Evolutionary conservation across 257 asterid species (phyloP).

Genomic region (Solanum lycopersicoides): DNA sequence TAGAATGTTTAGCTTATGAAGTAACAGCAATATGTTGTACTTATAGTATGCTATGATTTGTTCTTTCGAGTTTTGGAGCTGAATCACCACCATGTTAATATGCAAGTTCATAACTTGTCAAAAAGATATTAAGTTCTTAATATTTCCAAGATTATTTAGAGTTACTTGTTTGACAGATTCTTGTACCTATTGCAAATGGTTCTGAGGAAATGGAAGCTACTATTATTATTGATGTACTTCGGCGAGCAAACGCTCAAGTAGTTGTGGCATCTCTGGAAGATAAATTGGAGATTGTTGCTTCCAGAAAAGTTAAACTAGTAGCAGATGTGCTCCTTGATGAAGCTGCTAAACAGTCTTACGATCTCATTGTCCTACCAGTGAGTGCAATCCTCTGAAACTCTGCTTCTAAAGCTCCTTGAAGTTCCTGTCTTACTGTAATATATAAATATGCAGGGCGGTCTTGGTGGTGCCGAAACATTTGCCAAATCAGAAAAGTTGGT

Average conservation of each 20-base stretch:
- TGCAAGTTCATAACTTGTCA: background rate
- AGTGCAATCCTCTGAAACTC: conserved; percentile 6
- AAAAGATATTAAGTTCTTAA: background rate
- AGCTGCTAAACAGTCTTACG: conserved; percentile 44
- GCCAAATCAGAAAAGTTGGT: conserved; percentile 65
- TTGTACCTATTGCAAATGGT: conserved; percentile 95
- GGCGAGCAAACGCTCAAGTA: conserved; percentile 82
- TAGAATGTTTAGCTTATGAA: background rate
- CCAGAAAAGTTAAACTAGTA: conserved; percentile 80
- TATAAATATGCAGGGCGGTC: conserved; percentile 59
- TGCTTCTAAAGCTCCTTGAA: background rate
- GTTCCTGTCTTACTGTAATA: background rate
- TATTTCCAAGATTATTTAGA: background rate
- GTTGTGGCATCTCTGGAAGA: conserved; percentile 80
- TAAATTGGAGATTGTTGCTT: conserved; percentile 67
- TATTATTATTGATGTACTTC: conserved; percentile 74
- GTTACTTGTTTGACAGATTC: conserved; percentile 39
- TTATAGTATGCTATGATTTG: background rate
- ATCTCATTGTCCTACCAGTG: conserved; percentile 83
- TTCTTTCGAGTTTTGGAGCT: background rate
- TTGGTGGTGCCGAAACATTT: conserved; percentile 93
- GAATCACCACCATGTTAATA: background rate
- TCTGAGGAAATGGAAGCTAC: conserved; percentile 97
- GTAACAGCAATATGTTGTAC: background rate
- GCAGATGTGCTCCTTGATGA: conserved; percentile 86